phyloP scores from a whole-genome alignment of 345 rosid species.

The Ricinus communis region DNA sequence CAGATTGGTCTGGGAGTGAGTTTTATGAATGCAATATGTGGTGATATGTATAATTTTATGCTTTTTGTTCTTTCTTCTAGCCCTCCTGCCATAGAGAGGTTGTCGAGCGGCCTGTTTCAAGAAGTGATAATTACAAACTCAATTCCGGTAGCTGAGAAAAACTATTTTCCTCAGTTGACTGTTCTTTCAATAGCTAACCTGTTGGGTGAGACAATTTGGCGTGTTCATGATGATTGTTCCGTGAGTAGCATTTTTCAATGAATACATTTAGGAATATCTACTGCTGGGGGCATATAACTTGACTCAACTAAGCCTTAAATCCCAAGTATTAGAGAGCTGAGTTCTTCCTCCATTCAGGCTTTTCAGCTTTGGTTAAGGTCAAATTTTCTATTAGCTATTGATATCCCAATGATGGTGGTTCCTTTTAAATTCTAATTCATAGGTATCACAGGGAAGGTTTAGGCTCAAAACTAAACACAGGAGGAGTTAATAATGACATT shows the following conservation, averaged over 20 bases:
- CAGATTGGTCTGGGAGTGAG: neutral
- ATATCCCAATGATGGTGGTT: neutral
- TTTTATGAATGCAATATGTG: neutral
- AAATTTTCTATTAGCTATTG: neutral
- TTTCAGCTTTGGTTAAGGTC: neutral
- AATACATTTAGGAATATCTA: neutral
- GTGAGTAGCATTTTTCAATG: slow-evolving; percentile 49
- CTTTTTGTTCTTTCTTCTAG: slow-evolving; percentile 33
- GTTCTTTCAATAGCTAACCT: slow-evolving; percentile 91
- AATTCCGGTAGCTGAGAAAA: slow-evolving; percentile 73
- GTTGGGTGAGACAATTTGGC: slow-evolving; percentile 93
- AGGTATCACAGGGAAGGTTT: neutral
- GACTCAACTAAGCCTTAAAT: neutral
- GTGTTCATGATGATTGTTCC: slow-evolving; percentile 86
- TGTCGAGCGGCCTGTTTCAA: slow-evolving; percentile 89
- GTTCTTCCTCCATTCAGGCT: neutral
- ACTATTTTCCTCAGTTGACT: slow-evolving; percentile 87
- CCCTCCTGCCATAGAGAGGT: slow-evolving; percentile 91
- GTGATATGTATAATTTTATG: neutral
- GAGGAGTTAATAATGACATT: neutral
- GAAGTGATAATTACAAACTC: slow-evolving; percentile 95
- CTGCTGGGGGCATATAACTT: neutral
- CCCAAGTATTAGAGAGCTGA: neutral
- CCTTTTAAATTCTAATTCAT: neutral
- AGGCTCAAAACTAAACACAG: neutral